Evolutionary conservation across 768 basidiomycete species (phyloP), one percentile per base, ranked within the genome.

Genomic region (Leucocoprinus birnbaumii): DNA sequence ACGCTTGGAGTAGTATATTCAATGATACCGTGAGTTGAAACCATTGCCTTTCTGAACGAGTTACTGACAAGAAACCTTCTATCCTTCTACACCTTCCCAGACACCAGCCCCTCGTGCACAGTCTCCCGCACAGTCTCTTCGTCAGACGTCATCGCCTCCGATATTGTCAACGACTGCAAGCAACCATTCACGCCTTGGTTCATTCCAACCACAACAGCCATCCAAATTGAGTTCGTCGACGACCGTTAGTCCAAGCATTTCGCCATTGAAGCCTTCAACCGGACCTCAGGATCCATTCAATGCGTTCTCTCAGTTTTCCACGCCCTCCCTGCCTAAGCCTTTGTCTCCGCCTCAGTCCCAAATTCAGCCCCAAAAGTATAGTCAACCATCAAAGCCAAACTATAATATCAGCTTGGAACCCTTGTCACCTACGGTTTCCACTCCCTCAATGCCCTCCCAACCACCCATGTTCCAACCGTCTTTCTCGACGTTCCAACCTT

Each of bases 1-100:
- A 92, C 58, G 82, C 89, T 1, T 94, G 92, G 92, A 89, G 87
- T 5, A 87, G 81, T 55, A 89, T 93, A 46, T 80, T 92, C 51
- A 79, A 74, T 47, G 71, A 69, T 46, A 67, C 67, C 42, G 70
- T 62, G 34, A 27, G 38, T 54, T 50, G 22, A 31, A n/a, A 5
- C 11, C 38, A n/a, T n/a, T 38, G n/a, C 34, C 7, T 38, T 13
- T 14, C 13, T n/a, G 38, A 13, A 3, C n/a, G 8, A 14, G 9
- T n/a, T n/a, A 10, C n/a, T 38, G 3, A 6, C 4, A 16, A 38
- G n/a, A 38, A 5, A 10, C 16, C n/a, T 10, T 16, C 4, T n/a
- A 42, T 27, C 35, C 53, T 43, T 41, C 51, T 31, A 37, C 40
- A 18, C 35, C 60, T 9, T 26, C 48, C 24, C 61, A 63, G 40